These are phyloP conservation scores for Miscanthus sacchariflorus DNA, from an alignment of 202 grass and related monocot species.

Conservation along the genomic window DNA sequence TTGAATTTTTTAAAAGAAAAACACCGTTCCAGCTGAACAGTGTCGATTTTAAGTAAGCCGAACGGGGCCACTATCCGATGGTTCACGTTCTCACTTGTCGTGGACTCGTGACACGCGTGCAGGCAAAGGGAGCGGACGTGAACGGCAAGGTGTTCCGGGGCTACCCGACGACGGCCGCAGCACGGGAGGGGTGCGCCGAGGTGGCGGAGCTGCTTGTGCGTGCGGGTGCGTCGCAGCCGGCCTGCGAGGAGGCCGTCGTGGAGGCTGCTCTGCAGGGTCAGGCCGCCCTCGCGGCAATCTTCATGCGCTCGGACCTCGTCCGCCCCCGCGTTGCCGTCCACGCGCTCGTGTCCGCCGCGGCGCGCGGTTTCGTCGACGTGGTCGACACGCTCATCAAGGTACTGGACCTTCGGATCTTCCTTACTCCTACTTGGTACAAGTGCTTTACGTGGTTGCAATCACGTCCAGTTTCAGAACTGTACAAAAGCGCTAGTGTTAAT, in stretches of 20 bases:
- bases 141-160: slow-evolving; percentile 89
- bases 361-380: slow-evolving; percentile 82
- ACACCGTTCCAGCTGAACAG: too few relatives aligned
- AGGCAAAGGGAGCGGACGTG: slow-evolving; percentile 91
- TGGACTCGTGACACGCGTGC: slow-evolving; percentile 8
- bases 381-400: slow-evolving; percentile 89
- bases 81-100: neutral
- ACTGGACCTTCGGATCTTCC: neutral
- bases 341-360: slow-evolving; percentile 79
- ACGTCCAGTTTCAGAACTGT: neutral
- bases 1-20: too few relatives aligned
- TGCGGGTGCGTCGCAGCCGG: slow-evolving; percentile 84
- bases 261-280: slow-evolving; percentile 82
- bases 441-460: neutral
- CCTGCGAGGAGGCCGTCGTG: slow-evolving; percentile 95
- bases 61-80: neutral
- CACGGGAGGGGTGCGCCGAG: slow-evolving; percentile 73
- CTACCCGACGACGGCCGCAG: slow-evolving; percentile 79
- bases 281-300: slow-evolving; percentile 65
- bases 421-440: neutral
- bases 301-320: slow-evolving; percentile 91
- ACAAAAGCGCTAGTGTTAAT: neutral
- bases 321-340: slow-evolving; percentile 71
- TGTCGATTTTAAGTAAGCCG: too few relatives aligned
- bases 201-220: slow-evolving; percentile 80